phyloP scores from a whole-genome alignment of 163 green algal genomes.

The Chlorella variabilis region DNA sequence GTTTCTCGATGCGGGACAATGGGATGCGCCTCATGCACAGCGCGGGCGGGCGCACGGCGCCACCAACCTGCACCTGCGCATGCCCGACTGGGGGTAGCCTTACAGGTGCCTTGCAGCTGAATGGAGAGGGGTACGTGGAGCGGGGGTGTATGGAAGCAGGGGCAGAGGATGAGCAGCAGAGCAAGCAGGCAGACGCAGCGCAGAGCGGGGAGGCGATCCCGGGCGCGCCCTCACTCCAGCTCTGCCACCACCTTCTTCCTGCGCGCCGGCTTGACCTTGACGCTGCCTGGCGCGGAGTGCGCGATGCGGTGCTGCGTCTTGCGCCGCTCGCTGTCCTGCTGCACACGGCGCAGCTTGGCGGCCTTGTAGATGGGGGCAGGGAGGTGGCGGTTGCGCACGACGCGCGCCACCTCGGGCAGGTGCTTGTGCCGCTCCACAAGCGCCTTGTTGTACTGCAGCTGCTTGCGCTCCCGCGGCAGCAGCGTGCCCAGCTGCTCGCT shows the following conservation, averaged over 20 bases:
- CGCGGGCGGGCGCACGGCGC: no score
- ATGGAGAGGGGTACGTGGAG: no score
- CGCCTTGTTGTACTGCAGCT: constrained; percentile 87
- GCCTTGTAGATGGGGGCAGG: constrained; percentile 83
- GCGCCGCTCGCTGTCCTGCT: constrained; percentile 78
- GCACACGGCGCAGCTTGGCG: constrained; percentile 66
- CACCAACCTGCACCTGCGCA: no score
- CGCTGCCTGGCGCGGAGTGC: constrained; percentile 80
- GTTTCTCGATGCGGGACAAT: no score
- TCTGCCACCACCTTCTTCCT: constrained; percentile 93
- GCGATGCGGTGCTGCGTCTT: constrained; percentile 80
- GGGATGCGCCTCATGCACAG: no score
- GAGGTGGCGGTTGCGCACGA: constrained; percentile 86
- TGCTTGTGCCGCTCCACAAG: constrained; percentile 95
- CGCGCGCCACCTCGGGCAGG: constrained; percentile 93
- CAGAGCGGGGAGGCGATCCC: background rate
- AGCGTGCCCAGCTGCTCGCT: constrained; percentile 84
- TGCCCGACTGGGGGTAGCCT: no score
- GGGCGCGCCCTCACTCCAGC: constrained; percentile 74
- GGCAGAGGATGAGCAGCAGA: background rate
- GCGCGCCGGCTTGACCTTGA: constrained; percentile 82
- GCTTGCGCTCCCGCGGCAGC: constrained; percentile 89
- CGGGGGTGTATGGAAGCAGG: no score
- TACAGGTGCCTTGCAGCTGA: no score
- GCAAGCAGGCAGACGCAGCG: background rate